Base-by-base conservation (phyloP, 2,329 filamentous ascomycete genomes). In the Ascochyta clinopodiicola region DNA sequence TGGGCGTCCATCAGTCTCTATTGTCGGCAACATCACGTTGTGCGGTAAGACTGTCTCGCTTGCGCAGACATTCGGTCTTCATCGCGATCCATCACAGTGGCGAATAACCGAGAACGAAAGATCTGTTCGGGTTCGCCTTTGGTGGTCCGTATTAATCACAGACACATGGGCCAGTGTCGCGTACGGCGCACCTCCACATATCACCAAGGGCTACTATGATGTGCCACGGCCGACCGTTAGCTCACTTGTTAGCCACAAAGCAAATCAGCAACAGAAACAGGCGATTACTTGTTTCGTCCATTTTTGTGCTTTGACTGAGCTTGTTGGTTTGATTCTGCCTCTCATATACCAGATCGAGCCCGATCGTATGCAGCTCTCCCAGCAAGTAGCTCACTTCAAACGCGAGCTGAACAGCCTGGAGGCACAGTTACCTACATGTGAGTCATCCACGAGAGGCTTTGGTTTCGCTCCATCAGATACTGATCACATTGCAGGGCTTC, bases 101-200 rank as follows among this genome's bases (percentile, higher is more conserved):
- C 81, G 80, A 40, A 75, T 83, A 1, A 78, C 79, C 1, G 75
- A 75, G 1, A 72, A 75, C 31, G 83, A 85, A 58, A 84, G 83
- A 60, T 75, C 78, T 8, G 70, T 82, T 15, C 77, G 83, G 6
- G 80, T 82, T 27, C 79, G 81, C 2, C 68, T 83, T 3, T 85
- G 83, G 81, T 85, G 83, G 83, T 82, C 80, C 5, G 80, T 84
- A 2, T 73, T 85, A 2, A 81, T 85, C 35, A 82, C 83, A 52
- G 83, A 85, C 67, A 78, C 81, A 36, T 86, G 83, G 81, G 78
- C 81, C 49, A 84, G 82, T 60, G 80, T 84, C 48, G 81, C 81
- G 4, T 83, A 85, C 61, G 83, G 82, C 4, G 80, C 82, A 2
- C 83, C 83, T 19, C 81, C 83, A 3, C 79, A 83, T 44, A 80